Evolutionary conservation across 768 basidiomycete species (phyloP).

Genomic region (Trametes elegans): DNA sequence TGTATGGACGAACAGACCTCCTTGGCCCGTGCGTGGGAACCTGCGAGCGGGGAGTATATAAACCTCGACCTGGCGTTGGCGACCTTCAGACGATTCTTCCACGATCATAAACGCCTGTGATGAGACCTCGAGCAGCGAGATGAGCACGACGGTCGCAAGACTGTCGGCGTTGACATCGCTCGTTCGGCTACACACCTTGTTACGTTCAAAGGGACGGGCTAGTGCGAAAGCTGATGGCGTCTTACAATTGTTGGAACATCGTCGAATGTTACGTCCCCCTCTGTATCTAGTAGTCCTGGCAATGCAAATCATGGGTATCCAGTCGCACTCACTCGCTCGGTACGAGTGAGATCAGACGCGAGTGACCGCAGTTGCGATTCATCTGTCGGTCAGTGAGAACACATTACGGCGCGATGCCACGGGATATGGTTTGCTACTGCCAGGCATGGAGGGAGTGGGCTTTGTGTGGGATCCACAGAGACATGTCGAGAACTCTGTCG

Average conservation of each 20-base stretch:
- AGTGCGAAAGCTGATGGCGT: slow-evolving; percentile 50
- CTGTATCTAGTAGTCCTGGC: too few species aligned
- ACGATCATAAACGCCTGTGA: slow-evolving; percentile 38
- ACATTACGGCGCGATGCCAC: too few species aligned
- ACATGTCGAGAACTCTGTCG: too few species aligned
- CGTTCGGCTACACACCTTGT: slow-evolving; percentile 64
- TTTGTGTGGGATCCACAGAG: too few species aligned
- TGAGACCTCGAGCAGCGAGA: slow-evolving; percentile 55
- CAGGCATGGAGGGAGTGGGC: too few species aligned
- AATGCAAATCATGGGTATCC: too few species aligned
- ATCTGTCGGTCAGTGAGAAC: too few species aligned
- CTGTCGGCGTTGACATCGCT: slow-evolving; percentile 58
- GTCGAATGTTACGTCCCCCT: too few species aligned
- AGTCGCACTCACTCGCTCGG: too few species aligned
- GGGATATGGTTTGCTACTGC: too few species aligned
- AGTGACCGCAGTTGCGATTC: too few species aligned
- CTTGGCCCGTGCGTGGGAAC: slow-evolving; percentile 15
- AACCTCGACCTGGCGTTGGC: neutral
- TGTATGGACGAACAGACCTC: neutral
- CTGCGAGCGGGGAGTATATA: neutral
- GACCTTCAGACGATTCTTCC: slow-evolving; percentile 26
- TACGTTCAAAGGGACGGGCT: slow-evolving; percentile 61
- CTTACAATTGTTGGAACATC: slow-evolving; percentile 13
- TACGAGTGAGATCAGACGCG: too few species aligned
- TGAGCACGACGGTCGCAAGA: slow-evolving; percentile 46